Base-by-base conservation (phyloP, 352 stramenopile genomes). In the Hyaloperonospora brassicae region DNA sequence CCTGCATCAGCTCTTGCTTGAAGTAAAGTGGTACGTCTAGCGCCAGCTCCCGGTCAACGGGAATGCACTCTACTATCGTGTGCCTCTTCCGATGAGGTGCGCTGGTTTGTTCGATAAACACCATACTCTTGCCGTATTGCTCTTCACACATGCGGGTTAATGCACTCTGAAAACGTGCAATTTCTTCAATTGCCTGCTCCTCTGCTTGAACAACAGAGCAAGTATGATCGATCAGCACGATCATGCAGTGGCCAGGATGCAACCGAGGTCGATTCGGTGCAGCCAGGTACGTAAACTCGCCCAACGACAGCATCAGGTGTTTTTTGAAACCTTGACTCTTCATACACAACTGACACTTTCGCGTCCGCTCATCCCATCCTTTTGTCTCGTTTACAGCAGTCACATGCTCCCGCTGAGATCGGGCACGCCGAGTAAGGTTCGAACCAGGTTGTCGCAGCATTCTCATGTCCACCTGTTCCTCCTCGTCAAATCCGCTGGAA, bases 71-170 rank as follows among this genome's bases (percentile, higher is more conserved):
- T 39, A 92, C 84, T 35, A 73, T 34, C 2, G 79, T 92, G 25
- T 93, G 84, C 9, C 74, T 68, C 41, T 86, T 76, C 38, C 64
- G 69, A 41, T 77, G 52, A 10, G 78, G 77, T 13, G 77, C 72
- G 21, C 70, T 75, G 13, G 84, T 91, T 57, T 89, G 81, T 51
- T 93, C 84, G 10, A 93, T 63, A 52, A 94, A 91, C 14, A 92
- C 64, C 34, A 91, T 73, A 35, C 73, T 79, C 58, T 64, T 76
- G 36, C 61, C 68, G 31, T 76, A 85, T 48, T 74, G 56, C 13
- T 72, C 59, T 23, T 68, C 68, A 34, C 71, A 87, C 81, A 94
- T 90, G 2, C 23, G 50, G 0, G 48, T 31, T 17, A 94, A 51
- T 1, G 81, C 72, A 27, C 48, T 62, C 51, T 92, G 79, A 57